Base-by-base conservation (phyloP, 169 alveolate species). In the Plasmodium ovale region DNA sequence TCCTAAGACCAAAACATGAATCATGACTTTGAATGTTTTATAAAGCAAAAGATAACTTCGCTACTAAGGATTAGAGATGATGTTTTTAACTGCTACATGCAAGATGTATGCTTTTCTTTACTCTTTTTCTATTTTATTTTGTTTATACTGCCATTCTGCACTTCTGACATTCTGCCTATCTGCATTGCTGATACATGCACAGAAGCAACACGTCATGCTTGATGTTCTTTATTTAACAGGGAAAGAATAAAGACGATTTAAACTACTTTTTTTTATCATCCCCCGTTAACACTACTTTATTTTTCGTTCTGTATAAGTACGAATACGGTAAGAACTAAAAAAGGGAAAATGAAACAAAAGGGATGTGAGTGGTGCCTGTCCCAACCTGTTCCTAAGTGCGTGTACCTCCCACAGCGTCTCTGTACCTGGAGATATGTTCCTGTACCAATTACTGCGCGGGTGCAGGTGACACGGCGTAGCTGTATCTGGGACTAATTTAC, bases 11-110 rank as follows among this genome's bases (percentile, higher is more conserved):
- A 54, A 65, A 79, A 64, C 59, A 79, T 79, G 89, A 62, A 79
- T 62, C 49, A 79, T 62, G 89, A 79, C 47, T 42, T 79, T 58
- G 89, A 79, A 65, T 27, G 9, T 6, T 79, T 49, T 60, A 47
- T 79, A 79, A 79, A 79, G 35, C 33, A 65, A 64, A 79, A 79
- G 49, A 79, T 79, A 49, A 65, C 27, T 37, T 47, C 72, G 23
- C 23, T 79, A 44, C 37, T 79, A 51, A 33, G 82, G 77, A 79
- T 79, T 65, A n/a, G 51, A 42, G 58, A 70, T 29, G 62, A 79
- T 69, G 82, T 39, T 51, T 79, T 58, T 64, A 39, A 53, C 69
- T 10, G 23, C 49, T 56, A 19, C 21, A 64, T 79, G 44, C 70
- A 79, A 56, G 71, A 65, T 65, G 89, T 37, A 16, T 35, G 19